Evolutionary conservation across 345 rosid genomes (phyloP).

Genomic region (Garcia nutans): DNA sequence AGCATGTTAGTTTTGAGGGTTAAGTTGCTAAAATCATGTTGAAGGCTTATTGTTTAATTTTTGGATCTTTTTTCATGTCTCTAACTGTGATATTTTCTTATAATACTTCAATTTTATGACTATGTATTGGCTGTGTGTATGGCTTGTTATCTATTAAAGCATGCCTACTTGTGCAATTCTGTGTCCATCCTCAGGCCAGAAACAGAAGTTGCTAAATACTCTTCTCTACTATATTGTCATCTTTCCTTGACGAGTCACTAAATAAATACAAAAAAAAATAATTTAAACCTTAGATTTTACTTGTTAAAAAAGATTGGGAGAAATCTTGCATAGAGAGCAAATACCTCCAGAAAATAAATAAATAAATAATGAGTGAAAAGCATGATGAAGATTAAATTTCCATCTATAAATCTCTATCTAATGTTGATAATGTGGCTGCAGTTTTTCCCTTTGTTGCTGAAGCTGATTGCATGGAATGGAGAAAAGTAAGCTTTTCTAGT

Average conservation of each 20-base stretch:
- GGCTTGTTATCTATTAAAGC: background rate
- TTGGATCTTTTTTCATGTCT: background rate
- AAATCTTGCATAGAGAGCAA: background rate
- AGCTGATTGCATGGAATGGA: conserved; percentile 94
- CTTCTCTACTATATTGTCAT: background rate
- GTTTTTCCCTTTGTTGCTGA: conserved; percentile 92
- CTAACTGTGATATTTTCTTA: too few species aligned
- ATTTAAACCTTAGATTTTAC: background rate
- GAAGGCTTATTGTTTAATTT: conserved; percentile 3
- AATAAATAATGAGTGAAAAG: background rate
- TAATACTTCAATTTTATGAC: background rate
- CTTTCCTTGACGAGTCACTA: background rate
- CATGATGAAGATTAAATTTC: background rate
- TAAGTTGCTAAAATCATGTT: background rate
- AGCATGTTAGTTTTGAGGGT: background rate
- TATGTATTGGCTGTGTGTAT: background rate
- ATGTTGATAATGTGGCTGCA: conserved; percentile 36
- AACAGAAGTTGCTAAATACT: background rate
- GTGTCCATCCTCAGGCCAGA: background rate
- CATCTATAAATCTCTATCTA: background rate
- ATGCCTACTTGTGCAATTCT: background rate
- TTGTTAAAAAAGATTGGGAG: background rate
- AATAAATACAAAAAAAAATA: too few species aligned
- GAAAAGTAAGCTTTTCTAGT: conserved; percentile 58
- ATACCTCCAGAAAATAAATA: background rate